Evolutionary conservation across 1,139 yeast genomes (phyloP).

Genomic region (Yamadazyma siamensis): DNA sequence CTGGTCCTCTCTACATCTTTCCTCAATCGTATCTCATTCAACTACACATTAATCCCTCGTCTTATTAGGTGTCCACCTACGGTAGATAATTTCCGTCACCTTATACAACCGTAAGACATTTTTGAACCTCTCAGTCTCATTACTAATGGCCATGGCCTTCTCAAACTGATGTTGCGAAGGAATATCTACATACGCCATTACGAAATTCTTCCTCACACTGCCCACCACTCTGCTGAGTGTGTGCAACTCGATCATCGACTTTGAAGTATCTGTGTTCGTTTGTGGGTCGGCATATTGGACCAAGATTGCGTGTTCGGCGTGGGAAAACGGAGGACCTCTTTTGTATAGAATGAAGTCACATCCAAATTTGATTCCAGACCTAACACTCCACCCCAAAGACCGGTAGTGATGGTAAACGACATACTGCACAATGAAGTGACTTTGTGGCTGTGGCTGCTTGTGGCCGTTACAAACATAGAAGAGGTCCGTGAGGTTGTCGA

Average conservation of each 20-base stretch:
- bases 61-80: constrained; percentile 81
- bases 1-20: too few species aligned
- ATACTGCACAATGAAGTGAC: constrained; percentile 51
- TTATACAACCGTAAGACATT: constrained; percentile 38
- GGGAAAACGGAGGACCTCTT: constrained; percentile 93
- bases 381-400: constrained; percentile 91
- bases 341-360: constrained; percentile 76
- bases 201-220: constrained; percentile 77
- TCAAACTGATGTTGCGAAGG: constrained; percentile 33
- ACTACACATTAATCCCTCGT: constrained; percentile 67
- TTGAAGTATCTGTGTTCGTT: too few species aligned
- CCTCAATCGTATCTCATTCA: too few species aligned
- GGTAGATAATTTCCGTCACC: constrained; percentile 64
- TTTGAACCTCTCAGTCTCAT: constrained; percentile 6
- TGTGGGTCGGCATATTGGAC: constrained; percentile 41
- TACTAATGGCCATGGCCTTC: constrained; percentile 17
- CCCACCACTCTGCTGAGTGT: constrained; percentile 78
- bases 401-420: constrained; percentile 84
- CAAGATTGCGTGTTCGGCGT: constrained; percentile 78
- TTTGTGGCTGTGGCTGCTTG: constrained; percentile 20
- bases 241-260: constrained; percentile 61
- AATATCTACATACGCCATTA: constrained; percentile 61
- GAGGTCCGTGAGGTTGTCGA: constrained; percentile 18
- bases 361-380: constrained; percentile 90
- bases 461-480: constrained; percentile 23